These are phyloP conservation scores for Tuber calosporum DNA, from an alignment of 495 filamentous ascomycete genomes.

Conservation along the genomic window DNA sequence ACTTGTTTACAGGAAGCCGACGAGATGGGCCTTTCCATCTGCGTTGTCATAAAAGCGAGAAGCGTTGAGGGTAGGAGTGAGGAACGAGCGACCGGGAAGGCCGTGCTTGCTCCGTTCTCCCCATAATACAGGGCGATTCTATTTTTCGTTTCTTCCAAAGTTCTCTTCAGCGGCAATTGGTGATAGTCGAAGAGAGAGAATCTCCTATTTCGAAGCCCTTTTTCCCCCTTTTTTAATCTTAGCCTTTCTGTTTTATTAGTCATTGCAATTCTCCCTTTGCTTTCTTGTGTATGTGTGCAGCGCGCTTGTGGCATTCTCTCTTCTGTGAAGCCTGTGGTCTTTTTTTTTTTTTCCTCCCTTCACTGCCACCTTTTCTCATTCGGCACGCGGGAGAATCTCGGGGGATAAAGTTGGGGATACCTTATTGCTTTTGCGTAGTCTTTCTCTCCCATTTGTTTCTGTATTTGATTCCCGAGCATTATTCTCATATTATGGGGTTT, in stretches of 20 bases:
- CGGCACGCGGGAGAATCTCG: slow-evolving; percentile 23
- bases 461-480: slow-evolving; percentile 16
- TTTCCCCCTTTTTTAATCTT: slow-evolving; percentile 27
- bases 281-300: slow-evolving; percentile 36
- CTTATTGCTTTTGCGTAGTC: slow-evolving; percentile 14
- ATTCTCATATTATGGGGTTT: slow-evolving; percentile 32
- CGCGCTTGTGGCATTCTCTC: slow-evolving; percentile 14
- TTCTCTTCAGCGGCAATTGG: not conserved
- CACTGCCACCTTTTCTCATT: slow-evolving; percentile 33
- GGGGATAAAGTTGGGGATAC: slow-evolving; percentile 34
- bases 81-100: slow-evolving; percentile 15
- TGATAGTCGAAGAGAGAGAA: not conserved
- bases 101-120: slow-evolving; percentile 18
- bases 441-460: slow-evolving; percentile 28
- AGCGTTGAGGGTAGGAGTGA: slow-evolving; percentile 14
- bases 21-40: slow-evolving; percentile 19
- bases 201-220: slow-evolving; percentile 21
- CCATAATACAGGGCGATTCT: slow-evolving; percentile 1
- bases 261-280: slow-evolving; percentile 29
- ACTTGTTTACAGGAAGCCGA: not conserved
- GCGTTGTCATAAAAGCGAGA: slow-evolving; percentile 19
- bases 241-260: slow-evolving; percentile 39
- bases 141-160: not conserved
- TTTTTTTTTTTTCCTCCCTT: slow-evolving; percentile 25
- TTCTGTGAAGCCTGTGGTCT: slow-evolving; percentile 12